A percentile compares a stretch with the other conserved stretches of the same genome.
Evolutionary conservation across 306 rosid species (phyloP).

Genomic region (Biancaea sappan): DNA sequence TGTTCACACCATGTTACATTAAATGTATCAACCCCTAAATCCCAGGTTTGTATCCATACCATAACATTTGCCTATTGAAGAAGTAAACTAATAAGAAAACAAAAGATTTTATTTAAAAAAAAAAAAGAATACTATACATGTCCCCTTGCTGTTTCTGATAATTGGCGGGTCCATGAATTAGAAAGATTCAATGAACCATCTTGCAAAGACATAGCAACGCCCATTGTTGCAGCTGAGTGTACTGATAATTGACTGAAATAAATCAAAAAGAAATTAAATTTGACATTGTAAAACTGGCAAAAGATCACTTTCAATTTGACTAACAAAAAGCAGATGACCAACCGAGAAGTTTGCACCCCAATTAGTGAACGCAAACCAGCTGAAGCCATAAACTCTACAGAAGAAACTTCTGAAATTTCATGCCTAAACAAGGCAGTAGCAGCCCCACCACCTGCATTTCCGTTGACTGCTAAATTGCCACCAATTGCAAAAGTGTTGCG

Average conservation of each 20-base stretch:
- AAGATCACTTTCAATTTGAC: slow-evolving; percentile 24
- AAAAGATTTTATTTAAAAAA: slow-evolving; percentile 21
- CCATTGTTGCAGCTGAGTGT: slow-evolving; percentile 88
- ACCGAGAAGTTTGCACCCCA: slow-evolving; percentile 92
- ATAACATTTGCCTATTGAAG: not conserved
- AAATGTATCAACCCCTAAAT: slow-evolving; percentile 4
- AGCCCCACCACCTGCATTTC: slow-evolving; percentile 80
- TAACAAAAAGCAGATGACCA: slow-evolving; percentile 25
- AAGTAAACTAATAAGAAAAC: slow-evolving; percentile 21
- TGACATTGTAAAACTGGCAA: not conserved
- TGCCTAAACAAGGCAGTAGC: slow-evolving; percentile 77
- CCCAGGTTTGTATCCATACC: slow-evolving; percentile 20
- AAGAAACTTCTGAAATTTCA: slow-evolving; percentile 71
- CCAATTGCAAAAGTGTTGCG: slow-evolving; percentile 56
- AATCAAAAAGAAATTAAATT: slow-evolving; percentile 9
- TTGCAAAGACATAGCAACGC: slow-evolving; percentile 71
- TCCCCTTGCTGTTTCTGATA: slow-evolving; percentile 81
- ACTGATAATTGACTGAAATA: slow-evolving; percentile 64
- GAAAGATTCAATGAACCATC: slow-evolving; percentile 93
- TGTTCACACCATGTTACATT: slow-evolving; percentile 9
- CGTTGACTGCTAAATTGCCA: slow-evolving; percentile 87
- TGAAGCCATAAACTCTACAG: slow-evolving; percentile 76
- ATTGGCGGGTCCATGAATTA: slow-evolving; percentile 90
- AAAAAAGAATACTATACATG: slow-evolving; percentile 52
- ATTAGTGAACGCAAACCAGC: slow-evolving; percentile 81